Conservation (phyloP, 257 asterid species). For the Lycium barbarum region DNA sequence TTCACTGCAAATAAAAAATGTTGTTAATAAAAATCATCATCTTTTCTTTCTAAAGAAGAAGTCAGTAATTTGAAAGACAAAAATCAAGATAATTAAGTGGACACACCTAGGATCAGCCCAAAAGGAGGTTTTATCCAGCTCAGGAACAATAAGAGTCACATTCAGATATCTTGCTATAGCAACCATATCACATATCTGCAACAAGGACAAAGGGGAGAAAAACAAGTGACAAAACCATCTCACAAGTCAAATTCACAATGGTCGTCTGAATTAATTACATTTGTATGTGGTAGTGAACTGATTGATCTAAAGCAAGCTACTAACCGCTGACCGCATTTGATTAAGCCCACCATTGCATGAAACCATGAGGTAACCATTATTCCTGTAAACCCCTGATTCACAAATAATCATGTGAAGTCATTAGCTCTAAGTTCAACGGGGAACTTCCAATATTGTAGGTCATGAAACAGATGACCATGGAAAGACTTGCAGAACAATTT, state of each 20-base stretch:
- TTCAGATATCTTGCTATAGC: constrained; percentile 69
- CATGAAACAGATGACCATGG: constrained; percentile 10
- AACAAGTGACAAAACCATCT: neutral
- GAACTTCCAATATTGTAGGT: neutral
- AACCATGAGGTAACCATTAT: constrained; percentile 75
- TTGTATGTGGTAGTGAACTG: constrained; percentile 1
- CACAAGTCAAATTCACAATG: constrained; percentile 17
- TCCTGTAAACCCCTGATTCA: constrained; percentile 61
- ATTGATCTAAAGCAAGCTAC: constrained; percentile 34
- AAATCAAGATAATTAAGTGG: neutral
- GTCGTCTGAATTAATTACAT: neutral
- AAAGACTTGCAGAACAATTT: neutral
- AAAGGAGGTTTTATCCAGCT: constrained; percentile 75
- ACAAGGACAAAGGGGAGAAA: neutral
- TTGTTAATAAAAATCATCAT: neutral
- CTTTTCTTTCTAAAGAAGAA: constrained; percentile 5
- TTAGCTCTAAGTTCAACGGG: neutral
- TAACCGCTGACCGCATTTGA: constrained; percentile 82
- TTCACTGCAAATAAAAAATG: constrained; percentile 53
- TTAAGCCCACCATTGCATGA: constrained; percentile 87
- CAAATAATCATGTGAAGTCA: neutral
- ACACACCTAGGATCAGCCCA: constrained; percentile 77
- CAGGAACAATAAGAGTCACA: constrained; percentile 69
- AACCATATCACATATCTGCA: constrained; percentile 84
- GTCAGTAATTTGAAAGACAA: constrained; percentile 16